Evolutionary conservation across 768 basidiomycete genomes (phyloP).

Genomic region (Mycena kentingensis): DNA sequence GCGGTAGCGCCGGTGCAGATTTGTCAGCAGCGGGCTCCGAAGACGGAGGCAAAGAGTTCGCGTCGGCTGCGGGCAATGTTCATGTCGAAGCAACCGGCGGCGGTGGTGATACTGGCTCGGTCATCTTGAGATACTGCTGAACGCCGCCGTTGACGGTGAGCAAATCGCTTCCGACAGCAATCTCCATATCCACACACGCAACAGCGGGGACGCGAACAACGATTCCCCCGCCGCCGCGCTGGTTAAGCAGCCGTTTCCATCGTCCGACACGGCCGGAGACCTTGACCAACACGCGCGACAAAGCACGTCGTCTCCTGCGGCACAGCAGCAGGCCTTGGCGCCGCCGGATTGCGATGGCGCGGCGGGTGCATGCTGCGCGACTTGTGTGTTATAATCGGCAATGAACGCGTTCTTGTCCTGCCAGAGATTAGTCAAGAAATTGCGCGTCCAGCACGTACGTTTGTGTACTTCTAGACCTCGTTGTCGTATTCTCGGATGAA

Average conservation of each 20-base stretch:
- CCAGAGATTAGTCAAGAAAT: too few species aligned
- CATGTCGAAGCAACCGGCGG: not conserved
- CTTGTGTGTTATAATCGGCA: slow-evolving; percentile 62
- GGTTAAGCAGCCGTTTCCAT: slow-evolving; percentile 78
- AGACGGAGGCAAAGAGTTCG: not conserved
- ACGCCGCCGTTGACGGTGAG: slow-evolving; percentile 62
- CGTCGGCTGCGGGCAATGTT: not conserved
- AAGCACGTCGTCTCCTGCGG: slow-evolving; percentile 50
- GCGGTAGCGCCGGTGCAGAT: too few species aligned
- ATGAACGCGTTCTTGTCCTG: slow-evolving; percentile 91
- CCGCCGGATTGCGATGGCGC: slow-evolving; percentile 37
- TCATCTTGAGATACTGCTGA: slow-evolving; percentile 64
- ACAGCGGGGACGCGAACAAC: slow-evolving; percentile 33
- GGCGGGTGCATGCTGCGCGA: slow-evolving; percentile 44
- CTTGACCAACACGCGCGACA: slow-evolving; percentile 77
- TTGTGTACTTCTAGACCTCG: slow-evolving; percentile 76
- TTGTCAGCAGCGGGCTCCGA: too few species aligned
- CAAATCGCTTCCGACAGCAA: slow-evolving; percentile 60
- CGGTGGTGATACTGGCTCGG: slow-evolving; percentile 35
- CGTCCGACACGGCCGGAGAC: slow-evolving; percentile 83
- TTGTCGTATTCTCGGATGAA: slow-evolving; percentile 89
- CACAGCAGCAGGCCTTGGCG: slow-evolving; percentile 36
- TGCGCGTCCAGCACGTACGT: too few species aligned
- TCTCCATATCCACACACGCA: slow-evolving; percentile 55
- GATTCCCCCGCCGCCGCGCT: slow-evolving; percentile 35